A percentile compares a stretch with the other conserved stretches of the same genome.
Evolutionary conservation across 441 rosid genomes (phyloP).

Genomic region (Croton laevigatus): DNA sequence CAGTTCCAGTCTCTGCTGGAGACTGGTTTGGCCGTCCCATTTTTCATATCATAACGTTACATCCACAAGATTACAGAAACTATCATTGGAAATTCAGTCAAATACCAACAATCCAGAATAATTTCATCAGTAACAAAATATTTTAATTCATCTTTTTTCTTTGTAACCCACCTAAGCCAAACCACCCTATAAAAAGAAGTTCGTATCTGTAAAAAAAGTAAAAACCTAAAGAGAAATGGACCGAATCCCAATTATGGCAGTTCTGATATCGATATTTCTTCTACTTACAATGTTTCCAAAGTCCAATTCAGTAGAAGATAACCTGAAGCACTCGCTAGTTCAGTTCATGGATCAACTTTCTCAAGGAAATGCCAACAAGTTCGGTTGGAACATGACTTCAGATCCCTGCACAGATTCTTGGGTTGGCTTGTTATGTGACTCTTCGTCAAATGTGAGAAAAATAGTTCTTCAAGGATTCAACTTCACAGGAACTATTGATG

Average conservation of each 20-base stretch:
- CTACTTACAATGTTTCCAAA: conserved; percentile 13
- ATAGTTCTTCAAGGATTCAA: conserved; percentile 39
- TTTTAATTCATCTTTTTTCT: too few relatives aligned
- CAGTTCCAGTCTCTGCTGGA: too few relatives aligned
- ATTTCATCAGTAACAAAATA: too few relatives aligned
- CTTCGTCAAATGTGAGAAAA: conserved; percentile 25
- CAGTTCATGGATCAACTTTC: conserved; percentile 43
- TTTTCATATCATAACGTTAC: too few relatives aligned
- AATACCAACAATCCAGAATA: too few relatives aligned
- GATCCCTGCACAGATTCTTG: conserved; percentile 49
- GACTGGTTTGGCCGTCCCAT: too few relatives aligned
- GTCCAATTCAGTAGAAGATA: conserved; percentile 31
- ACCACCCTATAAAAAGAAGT: too few relatives aligned
- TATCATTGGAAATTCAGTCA: too few relatives aligned
- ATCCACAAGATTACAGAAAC: too few relatives aligned
- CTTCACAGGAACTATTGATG: conserved; percentile 41
- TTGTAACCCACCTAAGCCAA: too few relatives aligned
- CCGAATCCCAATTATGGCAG: conserved; percentile 15
- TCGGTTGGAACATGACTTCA: conserved; percentile 49
- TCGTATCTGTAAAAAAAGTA: too few relatives aligned
- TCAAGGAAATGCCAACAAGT: conserved; percentile 22
- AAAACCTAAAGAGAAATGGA: conserved; percentile 21
- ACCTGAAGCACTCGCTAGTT: conserved; percentile 34
- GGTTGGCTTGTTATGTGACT: conserved; percentile 41
- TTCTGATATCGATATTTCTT: conserved; percentile 28